Percentiles rank a stretch among this genome's conserved stretches.
phyloP scores from a whole-genome alignment of 495 filamentous ascomycete genomes.

The Xylaria acuta region DNA sequence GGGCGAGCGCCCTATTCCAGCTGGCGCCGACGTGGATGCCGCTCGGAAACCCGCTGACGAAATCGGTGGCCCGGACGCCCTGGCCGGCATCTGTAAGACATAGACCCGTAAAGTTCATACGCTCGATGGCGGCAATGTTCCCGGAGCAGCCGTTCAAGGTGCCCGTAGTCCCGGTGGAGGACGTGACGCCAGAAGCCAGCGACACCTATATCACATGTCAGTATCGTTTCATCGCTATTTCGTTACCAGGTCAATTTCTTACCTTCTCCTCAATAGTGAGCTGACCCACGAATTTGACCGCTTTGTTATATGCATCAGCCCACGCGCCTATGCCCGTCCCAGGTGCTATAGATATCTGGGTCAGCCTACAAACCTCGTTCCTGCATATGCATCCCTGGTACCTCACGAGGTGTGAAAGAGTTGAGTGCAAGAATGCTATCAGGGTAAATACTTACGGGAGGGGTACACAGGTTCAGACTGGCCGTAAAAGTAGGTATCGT shows the following conservation, averaged over 20 bases:
- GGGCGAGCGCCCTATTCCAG: slow-evolving; percentile 52
- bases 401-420: slow-evolving; percentile 1
- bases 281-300: slow-evolving; percentile 76
- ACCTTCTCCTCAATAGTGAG: slow-evolving; percentile 90
- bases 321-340: slow-evolving; percentile 60
- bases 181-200: slow-evolving; percentile 50
- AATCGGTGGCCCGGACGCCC: slow-evolving; percentile 56
- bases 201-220: slow-evolving; percentile 41
- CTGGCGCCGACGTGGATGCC: slow-evolving; percentile 51
- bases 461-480: slow-evolving; percentile 83
- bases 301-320: slow-evolving; percentile 77
- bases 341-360: slow-evolving; percentile 53
- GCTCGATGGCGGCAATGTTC: slow-evolving; percentile 44
- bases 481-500: slow-evolving; percentile 59
- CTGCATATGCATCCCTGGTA: slow-evolving; percentile 16
- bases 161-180: slow-evolving; percentile 38
- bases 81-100: slow-evolving; percentile 60
- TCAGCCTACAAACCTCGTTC: neutral
- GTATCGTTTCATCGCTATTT: neutral
- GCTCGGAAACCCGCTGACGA: slow-evolving; percentile 52
- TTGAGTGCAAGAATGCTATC: neutral
- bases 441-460: slow-evolving; percentile 60
- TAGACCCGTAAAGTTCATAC: slow-evolving; percentile 56
- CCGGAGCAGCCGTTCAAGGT: slow-evolving; percentile 52
- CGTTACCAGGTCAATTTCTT: slow-evolving; percentile 38